Conservation (phyloP, 2,329 filamentous ascomycete species). For the Bertia moriformis region DNA sequence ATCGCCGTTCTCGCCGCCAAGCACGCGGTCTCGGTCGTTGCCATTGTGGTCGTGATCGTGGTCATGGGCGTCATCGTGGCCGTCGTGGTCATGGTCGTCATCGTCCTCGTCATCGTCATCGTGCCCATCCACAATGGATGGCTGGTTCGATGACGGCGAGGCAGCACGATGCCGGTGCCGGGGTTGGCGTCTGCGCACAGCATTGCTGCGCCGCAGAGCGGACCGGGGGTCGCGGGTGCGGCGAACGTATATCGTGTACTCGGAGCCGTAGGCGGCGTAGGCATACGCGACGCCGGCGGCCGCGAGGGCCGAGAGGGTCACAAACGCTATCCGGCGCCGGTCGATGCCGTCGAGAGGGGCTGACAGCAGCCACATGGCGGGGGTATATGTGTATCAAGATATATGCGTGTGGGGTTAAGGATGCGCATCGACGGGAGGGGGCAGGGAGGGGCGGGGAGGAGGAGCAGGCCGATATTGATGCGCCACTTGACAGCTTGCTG, state of each 20-base stretch:
- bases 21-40: slow-evolving; percentile 6
- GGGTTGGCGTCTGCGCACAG: slow-evolving; percentile 34
- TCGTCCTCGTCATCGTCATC: slow-evolving; percentile 6
- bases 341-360: not conserved
- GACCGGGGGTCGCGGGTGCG: slow-evolving; percentile 1
- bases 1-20: slow-evolving; percentile 6
- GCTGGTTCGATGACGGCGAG: slow-evolving; percentile 28
- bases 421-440: too few species aligned
- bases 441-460: too few species aligned
- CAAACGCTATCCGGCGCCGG: not conserved
- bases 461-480: too few species aligned
- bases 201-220: slow-evolving; percentile 50
- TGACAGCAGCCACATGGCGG: not conserved
- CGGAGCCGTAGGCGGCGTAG: not conserved
- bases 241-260: not conserved
- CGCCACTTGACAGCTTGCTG: too few species aligned
- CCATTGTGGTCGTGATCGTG: slow-evolving; percentile 27
- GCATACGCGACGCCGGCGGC: not conserved
- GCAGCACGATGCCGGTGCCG: slow-evolving; percentile 18
- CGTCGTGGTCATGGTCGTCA: too few species aligned
- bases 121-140: too few species aligned
- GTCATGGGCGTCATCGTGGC: slow-evolving; percentile 2
- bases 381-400: too few species aligned
- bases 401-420: too few species aligned
- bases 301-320: not conserved